Conservation (phyloP, 192 early-diverging fungal genomes). For the Backusella tarrabulga region DNA sequence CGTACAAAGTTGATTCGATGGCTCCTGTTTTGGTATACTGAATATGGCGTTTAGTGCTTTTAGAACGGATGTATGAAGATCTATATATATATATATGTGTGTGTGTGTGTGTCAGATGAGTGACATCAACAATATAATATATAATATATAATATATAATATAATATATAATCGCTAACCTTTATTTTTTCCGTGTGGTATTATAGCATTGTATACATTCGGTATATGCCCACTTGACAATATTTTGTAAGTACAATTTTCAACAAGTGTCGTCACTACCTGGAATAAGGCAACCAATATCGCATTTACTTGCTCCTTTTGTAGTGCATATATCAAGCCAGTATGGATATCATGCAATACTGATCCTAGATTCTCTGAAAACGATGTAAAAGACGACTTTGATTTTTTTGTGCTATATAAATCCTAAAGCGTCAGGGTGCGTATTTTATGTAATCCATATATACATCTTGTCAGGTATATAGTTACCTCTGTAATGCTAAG, state of each 20-base stretch:
- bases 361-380: conserved; percentile 41
- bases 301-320: conserved; percentile 15
- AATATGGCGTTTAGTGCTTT: conserved; percentile 9
- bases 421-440: neutral
- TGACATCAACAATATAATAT: neutral
- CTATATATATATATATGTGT: neutral
- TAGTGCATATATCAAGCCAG: conserved; percentile 31
- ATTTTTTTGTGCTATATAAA: conserved; percentile 1
- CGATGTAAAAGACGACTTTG: conserved; percentile 48
- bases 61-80: neutral
- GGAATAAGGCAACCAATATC: conserved; percentile 32
- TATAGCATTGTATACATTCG: conserved; percentile 27
- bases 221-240: conserved; percentile 31
- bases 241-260: conserved; percentile 39
- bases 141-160: neutral
- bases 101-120: neutral
- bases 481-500: conserved; percentile 49
- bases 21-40: neutral
- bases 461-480: too few relatives aligned
- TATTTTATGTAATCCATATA: neutral
- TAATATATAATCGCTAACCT: neutral
- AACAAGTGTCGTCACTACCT: conserved; percentile 28
- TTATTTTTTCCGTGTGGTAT: neutral
- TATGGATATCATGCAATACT: conserved; percentile 38
- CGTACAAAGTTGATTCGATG: neutral